Base-by-base conservation (phyloP, 192 early-diverging fungal genomes). In the Helicostylum pulchrum region DNA sequence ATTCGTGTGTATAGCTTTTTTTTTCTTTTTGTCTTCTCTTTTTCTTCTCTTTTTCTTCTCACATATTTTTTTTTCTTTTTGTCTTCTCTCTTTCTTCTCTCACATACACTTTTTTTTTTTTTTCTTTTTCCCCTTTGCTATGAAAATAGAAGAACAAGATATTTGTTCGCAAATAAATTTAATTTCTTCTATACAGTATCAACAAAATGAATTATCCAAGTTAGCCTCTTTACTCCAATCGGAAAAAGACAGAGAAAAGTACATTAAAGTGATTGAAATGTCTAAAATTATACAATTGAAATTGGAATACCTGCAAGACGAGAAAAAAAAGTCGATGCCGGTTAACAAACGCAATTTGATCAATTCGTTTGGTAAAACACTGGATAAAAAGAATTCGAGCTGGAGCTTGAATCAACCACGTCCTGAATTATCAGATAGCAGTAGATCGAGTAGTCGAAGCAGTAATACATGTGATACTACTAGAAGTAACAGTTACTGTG, bases 191-290 rank as follows among this genome's bases (percentile, higher is more conserved):
- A 11, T 34, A 39, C 32, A 34, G 19, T 43, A 11, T 3, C 51
- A 21, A 52, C 23, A 30, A 52, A 10, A 30, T 7, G 51, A 21
- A 45, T 23, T 59, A 15, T 23, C 39, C 2, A 45, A 59, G 14
- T 42, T 59, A 14, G 57, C 57, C 1, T 45, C 20, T 26, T 20
- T 42, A 30, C 26, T 59, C 7, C 20, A 59, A 45, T 59, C 39
- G 1, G 57, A 59, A 23, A 45, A 14, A 59, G 57, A 59, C 11
- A 39, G 39, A 23, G 19, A 43, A 6, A 39, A 42, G 1, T 59
- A 59, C 36, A 59, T 44, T 6, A 59, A 59, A 4, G 57, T 59
- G 42, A 59, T 59, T 59, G 57, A 59, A 26, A 45, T 59, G 43
- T 59, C 57, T n/a, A 39, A 45, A 45, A 59, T 43, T 5, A 59